Evolutionary conservation across 768 basidiomycete species (phyloP), one percentile per base, ranked within the genome.

Genomic region (Trametes gibbosa): DNA sequence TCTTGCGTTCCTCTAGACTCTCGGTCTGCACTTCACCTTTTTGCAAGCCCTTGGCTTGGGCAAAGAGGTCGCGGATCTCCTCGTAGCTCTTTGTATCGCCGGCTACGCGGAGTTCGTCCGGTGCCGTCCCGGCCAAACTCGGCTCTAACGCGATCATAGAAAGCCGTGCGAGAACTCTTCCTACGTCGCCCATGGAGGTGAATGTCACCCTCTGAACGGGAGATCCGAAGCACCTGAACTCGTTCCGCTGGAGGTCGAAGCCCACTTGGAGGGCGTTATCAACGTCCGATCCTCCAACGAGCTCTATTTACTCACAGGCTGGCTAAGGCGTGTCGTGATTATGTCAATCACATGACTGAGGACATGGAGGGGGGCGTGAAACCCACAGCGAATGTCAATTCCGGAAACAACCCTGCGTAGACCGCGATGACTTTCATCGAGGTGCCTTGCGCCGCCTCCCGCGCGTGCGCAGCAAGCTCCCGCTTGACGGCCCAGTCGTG

Each of bases 121-220:
- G 65, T 16, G 65, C 58, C 21, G 53, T 59, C 12, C 17, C 40
- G 0, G 52, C 37, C 6, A 48, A 51, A 10, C 48, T 37, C 21
- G 54, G 54, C 39, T 48, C 54, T 25, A 63, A 50, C 9, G 66
- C 58, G 35, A 66, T 58, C 7, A 56, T 37, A 16, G 65, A 43
- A 2, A 68, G 49, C 34, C 61, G 50, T 19, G 61, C 65, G 4
- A 65, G 40, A 12, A 61, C 42, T 27, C 53, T 47, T 0, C 45
- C 67, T 27, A 68, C 58, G 53, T 65, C 65, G 2, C 50, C 43
- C 27, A 48, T 59, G 7, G 65, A 54, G 2, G 65, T 66, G 52
- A 63, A 50, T 2, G 65, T 48, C 39, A 62, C 35, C 23, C 27
- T 47, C 16, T 47, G 37, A 14, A 51, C 25, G 27, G 63, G 45